Percentiles rank a stretch among this genome's conserved stretches.
Evolutionary conservation across 2,329 filamentous ascomycete species (phyloP).

Genomic region (Biscogniauxia mediterranea): DNA sequence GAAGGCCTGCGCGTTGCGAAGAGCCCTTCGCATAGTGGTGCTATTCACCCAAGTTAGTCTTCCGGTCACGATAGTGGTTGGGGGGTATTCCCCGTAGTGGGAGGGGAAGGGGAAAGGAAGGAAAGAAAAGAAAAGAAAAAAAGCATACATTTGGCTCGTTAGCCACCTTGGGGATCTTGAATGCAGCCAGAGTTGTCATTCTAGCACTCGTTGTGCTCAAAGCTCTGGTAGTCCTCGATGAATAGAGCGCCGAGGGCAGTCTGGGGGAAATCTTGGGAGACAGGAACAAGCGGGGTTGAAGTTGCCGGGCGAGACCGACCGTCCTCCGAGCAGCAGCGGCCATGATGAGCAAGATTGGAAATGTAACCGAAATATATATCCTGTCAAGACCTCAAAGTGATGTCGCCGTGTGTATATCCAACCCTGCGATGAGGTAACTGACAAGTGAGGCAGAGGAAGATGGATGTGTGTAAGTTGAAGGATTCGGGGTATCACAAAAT

Average conservation of each 20-base stretch:
- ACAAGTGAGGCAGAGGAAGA: background rate
- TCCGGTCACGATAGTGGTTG: background rate
- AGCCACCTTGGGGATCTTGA: conserved; percentile 80
- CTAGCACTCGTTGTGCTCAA: conserved; percentile 33
- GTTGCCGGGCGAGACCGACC: conserved; percentile 23
- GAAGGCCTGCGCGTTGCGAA: conserved; percentile 71
- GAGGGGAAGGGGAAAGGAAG: background rate
- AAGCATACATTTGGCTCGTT: conserved; percentile 92
- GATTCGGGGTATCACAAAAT: no score
- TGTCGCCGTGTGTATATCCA: no score
- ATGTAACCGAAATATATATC: no score
- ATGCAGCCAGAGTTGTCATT: conserved; percentile 68
- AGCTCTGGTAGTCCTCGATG: conserved; percentile 13
- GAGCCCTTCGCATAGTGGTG: conserved; percentile 88
- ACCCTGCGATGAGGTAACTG: no score
- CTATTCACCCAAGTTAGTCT: conserved; percentile 43
- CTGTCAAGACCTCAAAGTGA: no score
- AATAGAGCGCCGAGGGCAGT: conserved; percentile 12
- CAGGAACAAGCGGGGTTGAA: conserved; percentile 18
- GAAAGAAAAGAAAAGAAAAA: background rate
- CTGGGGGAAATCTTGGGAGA: conserved; percentile 12
- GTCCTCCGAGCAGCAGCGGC: conserved; percentile 21
- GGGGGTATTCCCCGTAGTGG: background rate
- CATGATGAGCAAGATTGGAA: conserved; percentile 17
- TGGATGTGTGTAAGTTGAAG: no score